These are phyloP conservation scores for Lunularia cruciata DNA, from an alignment of 225 moss, liverwort and hornwort genomes.

Conservation along the genomic window DNA sequence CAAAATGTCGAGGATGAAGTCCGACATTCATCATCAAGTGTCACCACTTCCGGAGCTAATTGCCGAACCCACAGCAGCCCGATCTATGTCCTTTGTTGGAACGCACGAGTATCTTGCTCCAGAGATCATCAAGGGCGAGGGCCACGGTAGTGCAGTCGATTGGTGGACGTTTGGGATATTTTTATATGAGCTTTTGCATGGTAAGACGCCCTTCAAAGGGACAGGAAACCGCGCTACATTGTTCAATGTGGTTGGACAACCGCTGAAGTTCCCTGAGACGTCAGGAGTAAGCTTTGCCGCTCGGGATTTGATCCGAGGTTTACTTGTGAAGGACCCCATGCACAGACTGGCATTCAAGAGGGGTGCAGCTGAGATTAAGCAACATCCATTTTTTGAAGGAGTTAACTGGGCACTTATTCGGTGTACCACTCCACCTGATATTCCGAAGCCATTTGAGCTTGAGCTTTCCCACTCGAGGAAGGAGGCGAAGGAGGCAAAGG, in stretches of 20 bases:
- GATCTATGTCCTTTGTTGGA: conserved; percentile 97
- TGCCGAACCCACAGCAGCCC: conserved; percentile 86
- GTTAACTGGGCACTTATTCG: conserved; percentile 97
- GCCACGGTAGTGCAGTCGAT: conserved; percentile 95
- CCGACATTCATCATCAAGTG: conserved; percentile 37
- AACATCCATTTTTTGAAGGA: conserved; percentile 90
- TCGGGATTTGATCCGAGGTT: conserved; percentile 81
- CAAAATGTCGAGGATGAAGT: conserved; percentile 17
- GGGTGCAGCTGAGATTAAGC: conserved; percentile 91
- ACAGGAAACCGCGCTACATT: conserved; percentile 77
- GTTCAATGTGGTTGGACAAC: conserved; percentile 80
- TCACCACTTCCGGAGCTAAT: conserved; percentile 83
- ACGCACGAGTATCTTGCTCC: conserved; percentile 97
- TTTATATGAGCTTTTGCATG: conserved; percentile 80
- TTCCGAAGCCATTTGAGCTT: conserved; percentile 65
- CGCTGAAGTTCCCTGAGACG: conserved; percentile 74
- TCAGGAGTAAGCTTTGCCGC: conserved; percentile 64
- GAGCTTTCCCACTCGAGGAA: conserved; percentile 39
- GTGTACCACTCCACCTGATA: conserved; percentile 85
- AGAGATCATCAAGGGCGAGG: conserved; percentile 90
- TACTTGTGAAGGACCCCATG: conserved; percentile 92
- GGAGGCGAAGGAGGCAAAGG: conserved; percentile 29
- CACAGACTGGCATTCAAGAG: conserved; percentile 76
- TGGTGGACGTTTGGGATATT: conserved; percentile 99
- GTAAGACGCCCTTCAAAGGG: conserved; percentile 96